phyloP scores from a whole-genome alignment of 768 basidiomycete species.

The Trametes elegans region DNA sequence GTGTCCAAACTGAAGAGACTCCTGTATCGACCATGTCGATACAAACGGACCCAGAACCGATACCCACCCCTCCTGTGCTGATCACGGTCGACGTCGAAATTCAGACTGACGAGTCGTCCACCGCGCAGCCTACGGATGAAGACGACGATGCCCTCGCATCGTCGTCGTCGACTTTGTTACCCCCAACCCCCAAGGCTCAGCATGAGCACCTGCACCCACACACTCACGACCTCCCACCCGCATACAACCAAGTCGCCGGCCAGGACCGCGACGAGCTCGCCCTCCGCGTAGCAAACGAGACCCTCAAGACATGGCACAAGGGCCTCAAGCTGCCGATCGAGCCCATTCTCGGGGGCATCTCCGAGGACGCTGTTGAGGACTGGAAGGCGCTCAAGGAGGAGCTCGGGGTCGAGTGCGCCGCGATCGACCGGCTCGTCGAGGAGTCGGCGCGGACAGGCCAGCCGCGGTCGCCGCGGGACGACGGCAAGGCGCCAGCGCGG shows the following conservation, averaged over 20 bases:
- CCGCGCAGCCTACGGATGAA: constrained; percentile 37
- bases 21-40: constrained; percentile 27
- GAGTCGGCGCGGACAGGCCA: constrained; percentile 37
- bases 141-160: constrained; percentile 61
- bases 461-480: constrained; percentile 27
- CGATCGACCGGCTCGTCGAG: constrained; percentile 71
- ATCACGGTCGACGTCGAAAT: constrained; percentile 52
- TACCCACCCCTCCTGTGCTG: constrained; percentile 27
- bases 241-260: constrained; percentile 61
- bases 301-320: constrained; percentile 69
- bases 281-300: constrained; percentile 52
- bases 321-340: constrained; percentile 49
- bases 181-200: constrained; percentile 63
- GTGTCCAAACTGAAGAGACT: constrained; percentile 54
- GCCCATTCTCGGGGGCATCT: constrained; percentile 50
- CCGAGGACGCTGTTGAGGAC: constrained; percentile 66
- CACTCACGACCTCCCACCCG: constrained; percentile 62
- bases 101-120: constrained; percentile 56
- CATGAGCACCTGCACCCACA: constrained; percentile 34
- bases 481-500: constrained; percentile 21
- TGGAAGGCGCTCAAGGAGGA: constrained; percentile 81
- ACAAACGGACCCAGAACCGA: constrained; percentile 41
- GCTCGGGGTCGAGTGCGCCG: constrained; percentile 71
- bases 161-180: constrained; percentile 70
- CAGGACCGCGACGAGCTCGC: constrained; percentile 40